Percentiles rank a stretch among this genome's conserved stretches.
Evolutionary conservation across 192 early-diverging fungal species (phyloP).

Genomic region (Coemansia biformis): DNA sequence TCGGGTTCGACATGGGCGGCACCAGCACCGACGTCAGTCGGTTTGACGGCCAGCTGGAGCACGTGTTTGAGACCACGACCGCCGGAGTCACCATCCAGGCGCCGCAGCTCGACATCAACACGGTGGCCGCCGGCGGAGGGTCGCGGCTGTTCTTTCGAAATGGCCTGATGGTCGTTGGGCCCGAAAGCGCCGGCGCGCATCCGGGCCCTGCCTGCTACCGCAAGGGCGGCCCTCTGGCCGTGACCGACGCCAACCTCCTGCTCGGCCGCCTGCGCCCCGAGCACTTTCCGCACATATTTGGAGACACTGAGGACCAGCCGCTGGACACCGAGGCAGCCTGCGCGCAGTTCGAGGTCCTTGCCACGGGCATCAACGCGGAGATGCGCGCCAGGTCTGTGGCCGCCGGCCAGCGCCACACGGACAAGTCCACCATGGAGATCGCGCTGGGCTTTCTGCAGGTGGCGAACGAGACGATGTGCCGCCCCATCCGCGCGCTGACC

Average conservation of each 20-base stretch:
- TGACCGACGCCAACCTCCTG: constrained; percentile 92
- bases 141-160: constrained; percentile 88
- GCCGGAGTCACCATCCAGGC: constrained; percentile 90
- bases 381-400: no score
- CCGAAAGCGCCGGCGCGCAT: constrained; percentile 86
- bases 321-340: constrained; percentile 64
- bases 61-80: constrained; percentile 92
- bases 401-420: constrained; percentile 35
- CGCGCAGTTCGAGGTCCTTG: constrained; percentile 60
- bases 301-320: constrained; percentile 71
- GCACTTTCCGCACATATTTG: constrained; percentile 95
- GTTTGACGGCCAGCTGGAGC: constrained; percentile 81
- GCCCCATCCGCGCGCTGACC: constrained; percentile 87
- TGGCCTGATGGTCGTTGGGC: constrained; percentile 91
- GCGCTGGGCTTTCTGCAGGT: constrained; percentile 93
- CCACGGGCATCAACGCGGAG: constrained; percentile 60
- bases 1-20: constrained; percentile 98
- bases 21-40: constrained; percentile 89
- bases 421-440: constrained; percentile 76
- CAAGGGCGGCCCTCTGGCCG: constrained; percentile 84
- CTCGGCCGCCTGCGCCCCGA: constrained; percentile 78
- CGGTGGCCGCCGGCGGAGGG: constrained; percentile 95
- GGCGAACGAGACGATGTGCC: constrained; percentile 95
- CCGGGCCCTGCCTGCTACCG: constrained; percentile 96
- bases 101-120: constrained; percentile 93